Conservation (phyloP, 768 basidiomycete genomes). For the Trametes elegans region DNA sequence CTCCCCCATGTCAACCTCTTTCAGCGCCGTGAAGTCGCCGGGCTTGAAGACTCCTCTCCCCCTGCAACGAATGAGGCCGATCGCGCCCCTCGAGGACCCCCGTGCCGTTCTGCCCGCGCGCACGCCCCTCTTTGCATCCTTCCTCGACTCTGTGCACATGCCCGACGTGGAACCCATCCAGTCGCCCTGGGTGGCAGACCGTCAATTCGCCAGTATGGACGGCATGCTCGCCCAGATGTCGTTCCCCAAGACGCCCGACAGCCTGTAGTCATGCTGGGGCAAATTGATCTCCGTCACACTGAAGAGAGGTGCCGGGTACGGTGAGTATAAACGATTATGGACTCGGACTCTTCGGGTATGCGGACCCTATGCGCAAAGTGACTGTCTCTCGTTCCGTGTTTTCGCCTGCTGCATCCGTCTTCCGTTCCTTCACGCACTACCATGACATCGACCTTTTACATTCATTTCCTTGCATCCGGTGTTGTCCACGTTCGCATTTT, state of each 20-base stretch:
- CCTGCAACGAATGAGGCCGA: constrained; percentile 11
- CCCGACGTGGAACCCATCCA: constrained; percentile 21
- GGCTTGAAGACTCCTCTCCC: constrained; percentile 1
- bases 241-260: constrained; percentile 22
- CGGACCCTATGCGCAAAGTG: constrained; percentile 21
- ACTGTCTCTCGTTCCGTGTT: constrained; percentile 18
- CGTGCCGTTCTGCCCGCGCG: constrained; percentile 19
- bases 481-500: neutral
- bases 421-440: constrained; percentile 10
- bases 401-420: constrained; percentile 18
- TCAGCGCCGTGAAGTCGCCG: constrained; percentile 11
- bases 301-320: neutral
- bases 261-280: neutral
- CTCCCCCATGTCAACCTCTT: constrained; percentile 19
- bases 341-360: constrained; percentile 16
- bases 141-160: constrained; percentile 22
- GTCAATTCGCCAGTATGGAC: constrained; percentile 17
- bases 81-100: constrained; percentile 18
- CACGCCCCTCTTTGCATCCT: constrained; percentile 24
- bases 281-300: neutral
- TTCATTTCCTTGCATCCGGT: constrained; percentile 1
- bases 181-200: constrained; percentile 24
- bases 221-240: constrained; percentile 17
- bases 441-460: constrained; percentile 15
- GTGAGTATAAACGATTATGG: constrained; percentile 11